Percentiles rank a stretch among this genome's conserved stretches.
These are phyloP conservation scores for Corniculantispora saksenae DNA, from an alignment of 2,329 filamentous ascomycete species.

Conservation along the genomic window DNA sequence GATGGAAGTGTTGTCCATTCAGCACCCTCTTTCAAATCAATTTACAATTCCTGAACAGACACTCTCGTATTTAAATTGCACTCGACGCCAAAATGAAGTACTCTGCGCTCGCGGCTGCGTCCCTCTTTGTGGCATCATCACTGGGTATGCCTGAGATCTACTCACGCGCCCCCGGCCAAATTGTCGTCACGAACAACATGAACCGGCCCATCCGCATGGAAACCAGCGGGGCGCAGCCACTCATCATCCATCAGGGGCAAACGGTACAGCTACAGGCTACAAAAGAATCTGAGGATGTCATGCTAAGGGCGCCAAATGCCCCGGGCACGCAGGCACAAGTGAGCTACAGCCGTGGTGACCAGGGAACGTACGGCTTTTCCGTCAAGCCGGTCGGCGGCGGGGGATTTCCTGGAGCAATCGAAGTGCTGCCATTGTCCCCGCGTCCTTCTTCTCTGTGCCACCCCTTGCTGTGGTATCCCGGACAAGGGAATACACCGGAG, in stretches of 20 bases:
- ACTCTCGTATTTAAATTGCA: neutral
- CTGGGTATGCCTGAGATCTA: constrained; percentile 5
- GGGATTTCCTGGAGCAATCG: constrained; percentile 1
- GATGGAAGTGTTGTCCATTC: neutral
- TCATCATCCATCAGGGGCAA: constrained; percentile 1
- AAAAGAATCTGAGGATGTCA: neutral
- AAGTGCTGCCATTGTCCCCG: constrained; percentile 1
- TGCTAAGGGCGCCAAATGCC: neutral
- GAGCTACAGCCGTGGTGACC: neutral
- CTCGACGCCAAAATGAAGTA: constrained; percentile 3
- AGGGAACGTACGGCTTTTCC: neutral
- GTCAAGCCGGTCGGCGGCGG: neutral
- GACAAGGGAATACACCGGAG: constrained; percentile 4
- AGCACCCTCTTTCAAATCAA: neutral
- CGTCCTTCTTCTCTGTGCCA: constrained; percentile 7
- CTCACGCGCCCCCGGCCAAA: neutral
- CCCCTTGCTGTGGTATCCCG: constrained; percentile 13
- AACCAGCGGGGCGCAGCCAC: neutral
- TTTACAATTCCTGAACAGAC: neutral
- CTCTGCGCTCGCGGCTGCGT: neutral
- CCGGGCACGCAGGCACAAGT: neutral
- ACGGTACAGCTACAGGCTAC: neutral
- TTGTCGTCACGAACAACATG: constrained; percentile 8
- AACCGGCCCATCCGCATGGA: neutral
- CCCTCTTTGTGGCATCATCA: constrained; percentile 1